phyloP scores from a whole-genome alignment of 495 filamentous ascomycete genomes.

The Tuber borchii region DNA sequence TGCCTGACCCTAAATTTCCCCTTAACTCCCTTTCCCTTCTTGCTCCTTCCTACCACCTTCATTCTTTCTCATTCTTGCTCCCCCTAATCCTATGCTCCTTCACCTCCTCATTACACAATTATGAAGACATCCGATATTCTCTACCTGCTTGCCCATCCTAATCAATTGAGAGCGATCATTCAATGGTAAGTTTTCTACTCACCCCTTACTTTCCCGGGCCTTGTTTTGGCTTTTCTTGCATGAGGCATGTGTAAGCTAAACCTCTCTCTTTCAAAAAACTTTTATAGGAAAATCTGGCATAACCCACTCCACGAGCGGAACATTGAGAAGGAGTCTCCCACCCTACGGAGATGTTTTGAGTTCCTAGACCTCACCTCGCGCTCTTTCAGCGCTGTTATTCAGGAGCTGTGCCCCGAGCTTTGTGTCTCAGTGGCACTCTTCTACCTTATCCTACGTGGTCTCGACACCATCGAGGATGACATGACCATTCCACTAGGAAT shows the following conservation, averaged over 20 bases:
- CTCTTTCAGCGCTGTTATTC: constrained; percentile 87
- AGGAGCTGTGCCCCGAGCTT: constrained; percentile 89
- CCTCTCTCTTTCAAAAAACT: not conserved
- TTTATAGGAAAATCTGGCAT: constrained; percentile 85
- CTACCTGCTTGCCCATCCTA: constrained; percentile 72
- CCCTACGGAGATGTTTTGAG: constrained; percentile 72
- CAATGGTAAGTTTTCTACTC: constrained; percentile 64
- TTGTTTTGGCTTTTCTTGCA: not conserved
- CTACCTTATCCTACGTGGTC: constrained; percentile 80
- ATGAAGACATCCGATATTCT: constrained; percentile 51
- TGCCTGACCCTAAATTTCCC: not conserved
- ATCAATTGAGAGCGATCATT: constrained; percentile 73
- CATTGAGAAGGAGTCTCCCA: constrained; percentile 62
- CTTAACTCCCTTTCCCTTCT: constrained; percentile 4
- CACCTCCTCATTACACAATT: constrained; percentile 20
- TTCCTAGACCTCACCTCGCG: constrained; percentile 83
- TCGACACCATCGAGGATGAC: constrained; percentile 98
- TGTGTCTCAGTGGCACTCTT: constrained; percentile 86
- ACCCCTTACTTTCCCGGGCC: not conserved
- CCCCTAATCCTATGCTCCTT: not conserved
- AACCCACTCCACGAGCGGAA: constrained; percentile 82
- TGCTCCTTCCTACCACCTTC: constrained; percentile 15
- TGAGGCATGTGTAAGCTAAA: not conserved
- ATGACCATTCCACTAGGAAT: constrained; percentile 75
- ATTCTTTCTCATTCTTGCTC: constrained; percentile 16